Evolutionary conservation across 1,284 basidiomycete genomes (phyloP).

Genomic region (Moesziomyces antarcticus): DNA sequence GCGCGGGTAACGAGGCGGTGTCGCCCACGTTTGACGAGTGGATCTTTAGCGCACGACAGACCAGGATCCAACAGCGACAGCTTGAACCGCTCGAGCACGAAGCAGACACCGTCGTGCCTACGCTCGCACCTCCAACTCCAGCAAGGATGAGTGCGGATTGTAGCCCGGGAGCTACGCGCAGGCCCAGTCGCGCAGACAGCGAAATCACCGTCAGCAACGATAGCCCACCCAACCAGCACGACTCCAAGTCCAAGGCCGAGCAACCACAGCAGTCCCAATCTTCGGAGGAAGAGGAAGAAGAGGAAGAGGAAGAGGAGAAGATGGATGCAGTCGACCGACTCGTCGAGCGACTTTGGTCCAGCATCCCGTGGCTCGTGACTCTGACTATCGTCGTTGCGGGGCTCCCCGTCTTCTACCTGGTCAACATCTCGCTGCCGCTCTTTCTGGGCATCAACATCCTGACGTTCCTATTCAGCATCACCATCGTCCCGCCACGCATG

Average conservation of each 20-base stretch:
- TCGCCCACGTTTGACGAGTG: slow-evolving; percentile 37
- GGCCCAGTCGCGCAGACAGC: slow-evolving; percentile 30
- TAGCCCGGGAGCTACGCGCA: neutral
- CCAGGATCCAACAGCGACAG: slow-evolving; percentile 2
- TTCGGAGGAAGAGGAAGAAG: neutral
- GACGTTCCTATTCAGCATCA: slow-evolving; percentile 54
- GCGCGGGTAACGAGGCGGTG: neutral
- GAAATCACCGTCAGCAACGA: slow-evolving; percentile 14
- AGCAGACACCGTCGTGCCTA: slow-evolving; percentile 27
- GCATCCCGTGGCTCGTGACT: slow-evolving; percentile 47
- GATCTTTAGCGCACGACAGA: slow-evolving; percentile 18
- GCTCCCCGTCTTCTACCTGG: slow-evolving; percentile 49
- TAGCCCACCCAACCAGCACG: neutral
- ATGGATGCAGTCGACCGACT: slow-evolving; percentile 56
- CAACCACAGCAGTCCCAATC: neutral
- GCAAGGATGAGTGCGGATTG: slow-evolving; percentile 1
- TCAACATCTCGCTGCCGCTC: slow-evolving; percentile 55
- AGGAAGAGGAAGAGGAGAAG: slow-evolving; percentile 9
- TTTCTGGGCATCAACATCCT: slow-evolving; percentile 56
- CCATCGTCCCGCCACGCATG: slow-evolving; percentile 47
- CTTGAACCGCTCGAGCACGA: slow-evolving; percentile 1
- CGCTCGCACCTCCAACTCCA: slow-evolving; percentile 16
- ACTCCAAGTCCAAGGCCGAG: neutral
- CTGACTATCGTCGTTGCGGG: slow-evolving; percentile 47
- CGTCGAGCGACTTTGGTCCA: slow-evolving; percentile 28